phyloP scores from a whole-genome alignment of 176 grass and related monocot genomes.

The Thalia dealbata region DNA sequence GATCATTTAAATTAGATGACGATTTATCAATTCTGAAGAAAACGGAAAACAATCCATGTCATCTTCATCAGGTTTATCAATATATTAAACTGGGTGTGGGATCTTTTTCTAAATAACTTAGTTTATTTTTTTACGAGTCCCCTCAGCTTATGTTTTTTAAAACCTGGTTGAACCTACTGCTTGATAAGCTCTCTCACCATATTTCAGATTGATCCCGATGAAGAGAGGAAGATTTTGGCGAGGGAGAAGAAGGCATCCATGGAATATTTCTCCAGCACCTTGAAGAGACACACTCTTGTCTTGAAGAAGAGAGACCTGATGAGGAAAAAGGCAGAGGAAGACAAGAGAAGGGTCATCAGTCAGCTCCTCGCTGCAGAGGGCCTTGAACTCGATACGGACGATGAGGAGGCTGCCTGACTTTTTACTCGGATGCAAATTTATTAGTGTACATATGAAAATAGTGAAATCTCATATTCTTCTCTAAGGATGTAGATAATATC shows the following conservation, averaged over 20 bases:
- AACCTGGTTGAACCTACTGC: background rate
- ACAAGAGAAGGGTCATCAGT: conserved; percentile 48
- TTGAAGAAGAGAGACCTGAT: conserved; percentile 73
- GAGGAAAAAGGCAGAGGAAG: conserved; percentile 73
- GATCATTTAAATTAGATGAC: no score
- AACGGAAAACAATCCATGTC: no score
- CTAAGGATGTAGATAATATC: background rate
- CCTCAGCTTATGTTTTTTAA: no score
- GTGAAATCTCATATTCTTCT: background rate
- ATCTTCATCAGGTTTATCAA: no score
- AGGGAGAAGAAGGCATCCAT: conserved; percentile 82
- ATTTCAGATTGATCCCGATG: conserved; percentile 71
- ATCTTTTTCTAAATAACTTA: background rate
- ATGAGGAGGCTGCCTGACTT: conserved; percentile 36
- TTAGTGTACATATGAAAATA: background rate
- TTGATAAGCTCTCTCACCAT: background rate
- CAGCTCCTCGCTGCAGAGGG: conserved; percentile 70
- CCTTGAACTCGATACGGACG: conserved; percentile 82
- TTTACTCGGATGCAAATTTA: background rate
- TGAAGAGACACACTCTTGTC: conserved; percentile 75
- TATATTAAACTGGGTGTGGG: no score
- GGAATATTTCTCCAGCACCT: conserved; percentile 75
- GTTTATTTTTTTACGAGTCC: background rate
- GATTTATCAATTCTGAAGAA: no score
- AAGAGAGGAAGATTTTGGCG: conserved; percentile 67